These are phyloP conservation scores for Tagetes erecta DNA, from an alignment of 129 eudicot genomes.

Conservation along the genomic window DNA sequence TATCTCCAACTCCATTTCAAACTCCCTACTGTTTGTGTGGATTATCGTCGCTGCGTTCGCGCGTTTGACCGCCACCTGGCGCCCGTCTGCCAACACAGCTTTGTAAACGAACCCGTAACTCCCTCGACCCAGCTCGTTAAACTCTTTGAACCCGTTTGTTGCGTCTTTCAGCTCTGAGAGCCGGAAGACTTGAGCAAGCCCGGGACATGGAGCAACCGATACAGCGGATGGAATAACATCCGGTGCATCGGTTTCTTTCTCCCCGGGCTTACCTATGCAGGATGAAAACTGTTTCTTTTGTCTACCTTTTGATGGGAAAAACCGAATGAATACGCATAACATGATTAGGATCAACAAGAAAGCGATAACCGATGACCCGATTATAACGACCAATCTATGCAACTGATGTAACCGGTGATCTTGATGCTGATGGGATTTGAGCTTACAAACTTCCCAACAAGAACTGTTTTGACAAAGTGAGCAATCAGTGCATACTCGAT, in stretches of 20 bases:
- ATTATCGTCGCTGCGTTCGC: slow-evolving; percentile 98
- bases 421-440: slow-evolving; percentile 44
- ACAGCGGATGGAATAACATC: slow-evolving; percentile 44
- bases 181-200: slow-evolving; percentile 82
- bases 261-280: slow-evolving; percentile 50
- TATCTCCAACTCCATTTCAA: slow-evolving; percentile 83
- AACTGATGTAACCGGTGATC: slow-evolving; percentile 45
- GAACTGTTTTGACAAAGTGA: slow-evolving; percentile 94
- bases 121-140: slow-evolving; percentile 94
- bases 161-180: slow-evolving; percentile 92
- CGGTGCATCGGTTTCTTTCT: slow-evolving; percentile 47
- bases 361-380: slow-evolving; percentile 57
- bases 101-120: slow-evolving; percentile 95
- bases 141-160: slow-evolving; percentile 94
- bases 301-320: slow-evolving; percentile 42
- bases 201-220: slow-evolving; percentile 68
- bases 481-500: slow-evolving; percentile 82
- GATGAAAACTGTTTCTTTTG: slow-evolving; percentile 53
- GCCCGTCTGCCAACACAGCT: slow-evolving; percentile 81
- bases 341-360: slow-evolving; percentile 48
- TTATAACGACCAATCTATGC: slow-evolving; percentile 50
- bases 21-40: slow-evolving; percentile 79
- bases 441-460: slow-evolving; percentile 70
- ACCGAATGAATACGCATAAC: slow-evolving; percentile 54
- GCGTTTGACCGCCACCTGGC: slow-evolving; percentile 88